Conservation (phyloP, 1,284 basidiomycete species). For the Serendipita sp. region DNA sequence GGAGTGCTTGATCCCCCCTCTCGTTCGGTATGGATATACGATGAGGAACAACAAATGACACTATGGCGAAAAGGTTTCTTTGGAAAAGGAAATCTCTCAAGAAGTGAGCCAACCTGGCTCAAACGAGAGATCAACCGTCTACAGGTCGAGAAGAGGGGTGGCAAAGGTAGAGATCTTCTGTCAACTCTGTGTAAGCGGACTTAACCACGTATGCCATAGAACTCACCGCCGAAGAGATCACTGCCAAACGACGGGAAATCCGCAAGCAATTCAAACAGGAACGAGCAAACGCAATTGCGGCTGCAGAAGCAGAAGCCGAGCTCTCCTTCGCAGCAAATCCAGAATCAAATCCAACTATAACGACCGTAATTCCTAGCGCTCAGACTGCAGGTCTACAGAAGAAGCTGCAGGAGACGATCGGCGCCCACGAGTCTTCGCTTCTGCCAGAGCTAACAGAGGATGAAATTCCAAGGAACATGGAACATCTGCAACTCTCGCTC, state of each 20-base stretch:
- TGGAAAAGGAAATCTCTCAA: slow-evolving; percentile 85
- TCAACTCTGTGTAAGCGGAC: slow-evolving; percentile 7
- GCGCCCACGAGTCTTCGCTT: background rate
- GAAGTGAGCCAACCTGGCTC: slow-evolving; percentile 92
- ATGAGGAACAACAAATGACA: slow-evolving; percentile 43
- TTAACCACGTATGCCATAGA: slow-evolving; percentile 24
- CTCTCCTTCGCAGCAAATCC: slow-evolving; percentile 46
- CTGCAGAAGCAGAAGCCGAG: slow-evolving; percentile 60
- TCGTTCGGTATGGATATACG: slow-evolving; percentile 66
- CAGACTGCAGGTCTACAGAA: slow-evolving; percentile 8
- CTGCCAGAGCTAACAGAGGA: slow-evolving; percentile 16
- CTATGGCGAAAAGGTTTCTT: slow-evolving; percentile 92
- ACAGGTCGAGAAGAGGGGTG: slow-evolving; percentile 29
- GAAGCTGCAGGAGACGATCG: slow-evolving; percentile 1
- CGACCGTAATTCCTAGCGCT: background rate
- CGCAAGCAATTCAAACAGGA: slow-evolving; percentile 85
- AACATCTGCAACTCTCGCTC: slow-evolving; percentile 84
- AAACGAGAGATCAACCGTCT: slow-evolving; percentile 56
- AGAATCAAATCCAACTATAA: slow-evolving; percentile 30
- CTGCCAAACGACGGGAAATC: slow-evolving; percentile 69
- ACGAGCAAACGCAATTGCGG: slow-evolving; percentile 63
- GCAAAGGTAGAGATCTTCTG: slow-evolving; percentile 34
- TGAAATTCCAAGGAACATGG: slow-evolving; percentile 52
- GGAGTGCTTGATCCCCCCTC: slow-evolving; percentile 62
- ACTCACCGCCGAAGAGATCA: slow-evolving; percentile 75